These are phyloP conservation scores for Coelastrella sp. DNA, from an alignment of 139 green algal genomes.

Conservation along the genomic window DNA sequence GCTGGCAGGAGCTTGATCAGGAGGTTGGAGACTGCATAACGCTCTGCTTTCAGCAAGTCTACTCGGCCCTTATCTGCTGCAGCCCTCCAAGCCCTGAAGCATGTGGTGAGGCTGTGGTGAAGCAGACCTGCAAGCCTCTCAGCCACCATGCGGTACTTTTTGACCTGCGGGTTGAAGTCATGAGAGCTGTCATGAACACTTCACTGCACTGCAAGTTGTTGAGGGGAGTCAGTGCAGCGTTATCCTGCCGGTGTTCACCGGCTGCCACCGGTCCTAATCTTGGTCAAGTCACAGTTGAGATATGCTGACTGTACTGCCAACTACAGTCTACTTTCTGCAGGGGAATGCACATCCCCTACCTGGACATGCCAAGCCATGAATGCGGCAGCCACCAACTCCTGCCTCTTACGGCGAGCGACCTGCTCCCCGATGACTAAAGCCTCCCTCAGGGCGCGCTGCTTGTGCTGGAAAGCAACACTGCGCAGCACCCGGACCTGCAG, in stretches of 20 bases:
- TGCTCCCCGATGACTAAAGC: conserved; percentile 46
- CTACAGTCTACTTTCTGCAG: too few species aligned
- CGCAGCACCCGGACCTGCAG: conserved; percentile 43
- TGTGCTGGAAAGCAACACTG: conserved; percentile 43
- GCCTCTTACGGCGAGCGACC: conserved; percentile 23
- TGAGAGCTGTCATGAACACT: neutral
- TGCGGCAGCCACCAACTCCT: neutral
- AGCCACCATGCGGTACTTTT: conserved; percentile 38
- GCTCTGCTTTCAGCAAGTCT: conserved; percentile 2
- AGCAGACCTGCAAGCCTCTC: conserved; percentile 41
- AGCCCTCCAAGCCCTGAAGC: conserved; percentile 38
- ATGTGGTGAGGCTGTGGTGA: conserved; percentile 24
- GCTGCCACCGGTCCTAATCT: too few species aligned
- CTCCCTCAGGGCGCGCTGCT: conserved; percentile 41
- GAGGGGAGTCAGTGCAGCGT: too few species aligned
- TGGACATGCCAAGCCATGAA: conserved; percentile 50
- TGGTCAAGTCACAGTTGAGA: too few species aligned
- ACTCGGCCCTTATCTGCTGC: conserved; percentile 27
- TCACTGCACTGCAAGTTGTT: neutral
- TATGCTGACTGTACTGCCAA: too few species aligned
- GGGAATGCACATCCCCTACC: neutral
- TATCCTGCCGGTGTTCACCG: too few species aligned
- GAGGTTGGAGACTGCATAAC: neutral
- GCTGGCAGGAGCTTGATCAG: conserved; percentile 5
- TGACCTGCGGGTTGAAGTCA: conserved; percentile 17